These are phyloP conservation scores for Ogataea methanolica DNA, from an alignment of 805 yeast species.

Conservation along the genomic window DNA sequence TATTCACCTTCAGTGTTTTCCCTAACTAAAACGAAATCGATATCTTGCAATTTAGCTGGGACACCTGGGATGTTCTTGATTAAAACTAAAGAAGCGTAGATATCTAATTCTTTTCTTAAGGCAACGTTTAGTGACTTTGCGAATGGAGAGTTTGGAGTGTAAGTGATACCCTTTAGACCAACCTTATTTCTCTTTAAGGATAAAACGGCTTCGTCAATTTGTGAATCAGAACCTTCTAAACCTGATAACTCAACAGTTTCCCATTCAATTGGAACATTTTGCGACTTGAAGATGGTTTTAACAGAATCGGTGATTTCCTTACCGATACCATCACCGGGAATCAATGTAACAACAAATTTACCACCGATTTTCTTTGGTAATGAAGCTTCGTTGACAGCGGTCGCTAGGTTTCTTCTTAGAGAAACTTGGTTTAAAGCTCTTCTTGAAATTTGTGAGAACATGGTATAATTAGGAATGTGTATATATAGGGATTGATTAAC, in stretches of 20 bases:
- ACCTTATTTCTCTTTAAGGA: conserved; percentile 94
- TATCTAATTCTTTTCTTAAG: conserved; percentile 91
- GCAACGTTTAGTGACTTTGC: conserved; percentile 92
- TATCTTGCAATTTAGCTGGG: conserved; percentile 79
- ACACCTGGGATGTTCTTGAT: conserved; percentile 95
- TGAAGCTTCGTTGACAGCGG: conserved; percentile 23
- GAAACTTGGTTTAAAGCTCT: conserved; percentile 13
- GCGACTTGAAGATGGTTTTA: conserved; percentile 79
- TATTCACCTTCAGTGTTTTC: conserved; percentile 99
- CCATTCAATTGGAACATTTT: conserved; percentile 90
- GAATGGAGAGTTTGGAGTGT: conserved; percentile 78
- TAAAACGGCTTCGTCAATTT: conserved; percentile 76
- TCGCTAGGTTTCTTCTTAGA: conserved; percentile 27
- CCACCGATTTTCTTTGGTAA: conserved; percentile 94
- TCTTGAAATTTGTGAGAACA: conserved; percentile 23
- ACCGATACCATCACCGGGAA: conserved; percentile 99
- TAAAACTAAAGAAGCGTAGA: conserved; percentile 90
- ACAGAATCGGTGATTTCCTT: conserved; percentile 93
- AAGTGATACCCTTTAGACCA: conserved; percentile 93
- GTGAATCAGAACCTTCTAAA: conserved; percentile 41
- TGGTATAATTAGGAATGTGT: conserved; percentile 2
- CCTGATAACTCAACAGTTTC: conserved; percentile 75
- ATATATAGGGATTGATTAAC: background rate
- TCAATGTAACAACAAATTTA: conserved; percentile 85
- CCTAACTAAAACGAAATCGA: conserved; percentile 92